These are phyloP conservation scores for Nasturtium officinale DNA, from an alignment of 345 rosid species.

Conservation along the genomic window DNA sequence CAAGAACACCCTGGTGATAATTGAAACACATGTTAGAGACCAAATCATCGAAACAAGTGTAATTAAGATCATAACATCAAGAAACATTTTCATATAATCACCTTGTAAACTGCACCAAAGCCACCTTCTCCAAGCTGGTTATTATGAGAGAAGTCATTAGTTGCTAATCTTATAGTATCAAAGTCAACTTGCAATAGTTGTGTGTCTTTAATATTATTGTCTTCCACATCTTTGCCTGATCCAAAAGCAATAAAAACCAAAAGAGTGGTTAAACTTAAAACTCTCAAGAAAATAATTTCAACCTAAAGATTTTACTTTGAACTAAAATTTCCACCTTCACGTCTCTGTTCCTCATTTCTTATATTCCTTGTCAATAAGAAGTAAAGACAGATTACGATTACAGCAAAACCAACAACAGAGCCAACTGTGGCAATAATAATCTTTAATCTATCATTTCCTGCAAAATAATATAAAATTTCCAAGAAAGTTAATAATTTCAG, in stretches of 20 bases:
- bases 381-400: too few species aligned
- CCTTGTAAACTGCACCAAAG: slow-evolving; percentile 34
- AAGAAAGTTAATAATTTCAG: too few species aligned
- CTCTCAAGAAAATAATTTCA: too few species aligned
- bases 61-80: background rate
- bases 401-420: too few species aligned
- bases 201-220: slow-evolving; percentile 3
- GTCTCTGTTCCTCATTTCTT: too few species aligned
- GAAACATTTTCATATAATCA: background rate
- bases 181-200: slow-evolving; percentile 18
- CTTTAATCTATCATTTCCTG: too few species aligned
- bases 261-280: too few species aligned
- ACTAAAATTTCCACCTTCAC: too few species aligned
- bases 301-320: too few species aligned
- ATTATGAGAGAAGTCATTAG: slow-evolving; percentile 22
- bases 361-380: too few species aligned
- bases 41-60: background rate
- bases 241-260: background rate
- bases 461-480: too few species aligned
- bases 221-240: slow-evolving; percentile 14
- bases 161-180: slow-evolving; percentile 22
- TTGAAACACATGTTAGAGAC: background rate
- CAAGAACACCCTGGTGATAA: slow-evolving; percentile 45
- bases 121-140: slow-evolving; percentile 37
- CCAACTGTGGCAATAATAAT: too few species aligned